Percentiles rank a stretch among this genome's conserved stretches.
Evolutionary conservation across 23 red algal genomes (phyloP).

Genomic region (Chondrus crispus): DNA sequence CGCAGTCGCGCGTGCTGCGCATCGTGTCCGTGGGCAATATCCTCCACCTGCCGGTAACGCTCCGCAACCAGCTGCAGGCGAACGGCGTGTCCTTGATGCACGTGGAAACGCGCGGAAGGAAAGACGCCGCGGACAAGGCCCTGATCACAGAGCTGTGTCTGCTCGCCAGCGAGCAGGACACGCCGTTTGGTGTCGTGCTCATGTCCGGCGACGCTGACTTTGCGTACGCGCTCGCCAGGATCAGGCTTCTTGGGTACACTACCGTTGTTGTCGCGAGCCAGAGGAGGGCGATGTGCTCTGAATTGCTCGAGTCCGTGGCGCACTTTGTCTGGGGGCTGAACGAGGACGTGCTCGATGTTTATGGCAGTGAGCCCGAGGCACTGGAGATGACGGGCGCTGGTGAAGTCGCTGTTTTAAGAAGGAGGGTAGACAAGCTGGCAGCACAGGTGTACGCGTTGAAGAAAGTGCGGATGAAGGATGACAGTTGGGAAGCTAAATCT

Average conservation of each 20-base stretch:
- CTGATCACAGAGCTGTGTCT: constrained; percentile 46
- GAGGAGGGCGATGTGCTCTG: background rate
- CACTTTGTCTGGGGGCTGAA: background rate
- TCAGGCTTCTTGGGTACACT: constrained; percentile 5
- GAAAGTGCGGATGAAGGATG: too few relatives aligned
- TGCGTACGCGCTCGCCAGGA: constrained; percentile 21
- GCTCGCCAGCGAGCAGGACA: background rate
- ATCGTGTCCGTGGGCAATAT: constrained; percentile 24
- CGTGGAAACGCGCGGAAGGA: constrained; percentile 2
- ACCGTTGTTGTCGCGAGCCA: constrained; percentile 23
- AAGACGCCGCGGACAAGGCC: constrained; percentile 50
- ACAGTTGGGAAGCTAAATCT: too few relatives aligned
- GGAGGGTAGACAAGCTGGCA: too few relatives aligned
- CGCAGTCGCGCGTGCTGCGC: constrained; percentile 2
- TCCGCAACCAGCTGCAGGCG: constrained; percentile 12
- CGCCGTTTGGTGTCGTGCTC: constrained; percentile 27
- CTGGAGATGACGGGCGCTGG: too few relatives aligned
- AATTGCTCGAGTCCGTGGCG: background rate
- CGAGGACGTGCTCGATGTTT: background rate
- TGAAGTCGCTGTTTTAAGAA: too few relatives aligned
- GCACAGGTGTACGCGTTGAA: too few relatives aligned
- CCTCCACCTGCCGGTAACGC: background rate
- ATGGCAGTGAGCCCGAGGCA: background rate
- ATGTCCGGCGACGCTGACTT: constrained; percentile 43
- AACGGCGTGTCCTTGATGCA: constrained; percentile 39